Base-by-base conservation (phyloP, 805 yeast species). In the Candida andamanensis region DNA sequence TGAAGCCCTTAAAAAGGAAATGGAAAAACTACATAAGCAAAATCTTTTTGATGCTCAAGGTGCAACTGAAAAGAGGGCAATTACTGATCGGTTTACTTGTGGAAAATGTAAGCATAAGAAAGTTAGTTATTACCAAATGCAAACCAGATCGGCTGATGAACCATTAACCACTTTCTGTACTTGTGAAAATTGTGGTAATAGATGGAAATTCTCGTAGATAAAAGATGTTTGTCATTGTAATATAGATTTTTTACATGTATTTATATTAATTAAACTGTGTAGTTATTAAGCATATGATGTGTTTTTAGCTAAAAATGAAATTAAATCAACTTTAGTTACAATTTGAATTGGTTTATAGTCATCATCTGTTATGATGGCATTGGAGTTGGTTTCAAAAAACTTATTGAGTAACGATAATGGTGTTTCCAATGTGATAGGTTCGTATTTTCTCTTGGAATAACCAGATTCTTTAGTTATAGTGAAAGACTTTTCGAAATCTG, bases 151-250 rank as follows among this genome's bases (percentile, higher is more conserved):
- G 36, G 98, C 98, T 13, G 98, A 92, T 76, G 98, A 92, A 62
- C 98, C 98, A 38, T 74, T 92, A 50, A 92, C 98, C 6, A 92
- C 98, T 1, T 92, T 92, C 56, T 92, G 98, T 67, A 89, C 96
- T 3, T 92, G 98, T 67, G 97, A 89, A 52, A 85, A 77, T 44
- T 92, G 98, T 67, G 97, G 97, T 41, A 86, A 92, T 54, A 76
- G 97, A 59, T 92, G 98, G 98, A 92, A 92, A 61, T 92, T 92
- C 55, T 84, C 95, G 19, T 89, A 56, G 36, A n/a, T 5, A 11
- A 24, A 13, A 12, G 22, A 19, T 8, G 22, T 8, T 8, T 19
- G 22, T 19, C 22, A 17, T 13, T 35, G 39, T 36, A 36, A 32
- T 24, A 18, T 33, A 30, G 33, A 22, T 17, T 17, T n/a, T 9